These are phyloP conservation scores for Ophiostoma sp. DNA, from an alignment of 2,329 filamentous ascomycete genomes.

Conservation along the genomic window DNA sequence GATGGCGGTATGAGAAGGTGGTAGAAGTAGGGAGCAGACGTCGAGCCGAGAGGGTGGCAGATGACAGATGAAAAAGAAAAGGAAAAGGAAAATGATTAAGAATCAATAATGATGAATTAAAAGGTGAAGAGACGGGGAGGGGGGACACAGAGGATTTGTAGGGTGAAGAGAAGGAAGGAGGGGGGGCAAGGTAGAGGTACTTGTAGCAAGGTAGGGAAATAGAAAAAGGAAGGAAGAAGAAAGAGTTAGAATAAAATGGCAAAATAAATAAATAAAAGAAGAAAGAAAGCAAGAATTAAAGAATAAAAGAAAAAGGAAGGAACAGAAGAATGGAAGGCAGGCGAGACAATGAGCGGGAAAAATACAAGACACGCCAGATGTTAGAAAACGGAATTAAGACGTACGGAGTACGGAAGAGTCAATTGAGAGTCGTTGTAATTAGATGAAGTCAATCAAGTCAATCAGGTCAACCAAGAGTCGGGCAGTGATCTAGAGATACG, in stretches of 20 bases:
- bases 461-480: neutral
- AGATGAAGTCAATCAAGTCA: neutral
- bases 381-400: slow-evolving; percentile 10
- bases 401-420: slow-evolving; percentile 11
- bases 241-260: slow-evolving; percentile 24
- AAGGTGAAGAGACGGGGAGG: slow-evolving; percentile 3
- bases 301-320: slow-evolving; percentile 14
- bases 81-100: neutral
- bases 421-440: neutral
- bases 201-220: neutral
- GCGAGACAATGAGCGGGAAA: neutral
- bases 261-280: neutral
- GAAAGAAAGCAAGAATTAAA: neutral
- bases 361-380: slow-evolving; percentile 12
- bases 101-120: slow-evolving; percentile 3
- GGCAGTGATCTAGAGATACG: neutral
- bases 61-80: slow-evolving; percentile 11
- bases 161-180: slow-evolving; percentile 10
- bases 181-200: slow-evolving; percentile 17
- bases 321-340: neutral
- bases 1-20: neutral
- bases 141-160: slow-evolving; percentile 16
- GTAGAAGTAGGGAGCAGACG: slow-evolving; percentile 1
- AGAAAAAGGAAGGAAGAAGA: slow-evolving; percentile 6
- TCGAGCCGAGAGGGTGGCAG: neutral